Percentiles rank a stretch among this genome's conserved stretches.
Evolutionary conservation across 345 rosid genomes (phyloP).

Genomic region (Citrus inodora): DNA sequence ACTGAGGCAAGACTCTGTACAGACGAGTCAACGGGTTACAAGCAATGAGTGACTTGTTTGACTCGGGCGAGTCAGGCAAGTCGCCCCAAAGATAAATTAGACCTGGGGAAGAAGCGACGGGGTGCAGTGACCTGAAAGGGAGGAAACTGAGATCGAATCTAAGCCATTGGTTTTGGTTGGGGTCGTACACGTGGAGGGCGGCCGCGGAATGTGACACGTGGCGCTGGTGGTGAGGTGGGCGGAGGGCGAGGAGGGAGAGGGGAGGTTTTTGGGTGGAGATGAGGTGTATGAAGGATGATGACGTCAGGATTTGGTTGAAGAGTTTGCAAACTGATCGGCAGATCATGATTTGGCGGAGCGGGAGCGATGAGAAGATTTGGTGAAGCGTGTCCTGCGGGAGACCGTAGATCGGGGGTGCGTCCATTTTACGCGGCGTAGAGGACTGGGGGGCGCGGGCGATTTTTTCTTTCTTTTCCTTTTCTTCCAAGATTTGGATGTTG

Average conservation of each 20-base stretch:
- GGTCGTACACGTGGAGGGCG: slow-evolving; percentile 64
- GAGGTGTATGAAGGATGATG: slow-evolving; percentile 42
- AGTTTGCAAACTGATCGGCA: slow-evolving; percentile 68
- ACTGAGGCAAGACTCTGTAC: slow-evolving; percentile 64
- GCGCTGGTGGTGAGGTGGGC: slow-evolving; percentile 53
- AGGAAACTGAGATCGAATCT: slow-evolving; percentile 63
- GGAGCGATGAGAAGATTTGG: slow-evolving; percentile 77
- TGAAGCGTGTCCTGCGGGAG: slow-evolving; percentile 73
- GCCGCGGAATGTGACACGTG: slow-evolving; percentile 18
- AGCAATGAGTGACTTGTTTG: slow-evolving; percentile 62
- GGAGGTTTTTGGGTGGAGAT: slow-evolving; percentile 42
- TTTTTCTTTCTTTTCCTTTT: neutral
- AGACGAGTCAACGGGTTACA: slow-evolving; percentile 79
- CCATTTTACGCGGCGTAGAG: slow-evolving; percentile 24
- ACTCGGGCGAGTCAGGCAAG: slow-evolving; percentile 38
- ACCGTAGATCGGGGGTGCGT: slow-evolving; percentile 47
- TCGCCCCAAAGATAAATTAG: slow-evolving; percentile 74
- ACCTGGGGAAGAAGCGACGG: slow-evolving; percentile 70
- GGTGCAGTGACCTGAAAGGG: slow-evolving; percentile 67
- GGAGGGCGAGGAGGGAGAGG: slow-evolving; percentile 69
- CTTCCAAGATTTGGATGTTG: neutral
- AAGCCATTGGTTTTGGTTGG: slow-evolving; percentile 57
- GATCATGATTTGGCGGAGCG: slow-evolving; percentile 69
- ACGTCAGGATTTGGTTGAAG: slow-evolving; percentile 48
- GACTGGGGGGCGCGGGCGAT: neutral